Conservation (phyloP, 192 early-diverging fungal genomes). For the Coemansia sp. region DNA sequence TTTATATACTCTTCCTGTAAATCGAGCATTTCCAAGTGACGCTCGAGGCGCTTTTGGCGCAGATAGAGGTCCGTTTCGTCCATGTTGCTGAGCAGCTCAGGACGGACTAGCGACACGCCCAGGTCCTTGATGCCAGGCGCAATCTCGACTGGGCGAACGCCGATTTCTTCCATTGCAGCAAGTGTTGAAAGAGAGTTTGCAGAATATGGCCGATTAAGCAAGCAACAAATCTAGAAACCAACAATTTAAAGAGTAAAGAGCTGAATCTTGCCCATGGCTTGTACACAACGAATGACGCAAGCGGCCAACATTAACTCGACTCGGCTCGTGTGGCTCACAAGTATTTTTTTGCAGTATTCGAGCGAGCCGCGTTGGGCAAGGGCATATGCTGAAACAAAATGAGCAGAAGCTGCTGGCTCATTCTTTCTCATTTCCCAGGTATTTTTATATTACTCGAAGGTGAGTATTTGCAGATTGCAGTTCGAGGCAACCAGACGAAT, state of each 20-base stretch:
- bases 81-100: conserved; percentile 41
- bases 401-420: conserved; percentile 4
- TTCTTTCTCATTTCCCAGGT: conserved; percentile 35
- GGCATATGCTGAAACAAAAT: background rate
- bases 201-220: background rate
- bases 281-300: background rate
- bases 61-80: conserved; percentile 86
- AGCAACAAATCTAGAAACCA: too few relatives aligned
- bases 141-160: conserved; percentile 45
- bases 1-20: conserved; percentile 99
- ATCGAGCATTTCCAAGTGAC: conserved; percentile 92
- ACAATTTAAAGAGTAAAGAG: too few relatives aligned
- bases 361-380: background rate
- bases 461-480: conserved; percentile 10
- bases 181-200: too few relatives aligned
- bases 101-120: conserved; percentile 48
- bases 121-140: conserved; percentile 54
- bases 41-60: conserved; percentile 90
- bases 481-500: background rate
- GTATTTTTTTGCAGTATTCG: background rate
- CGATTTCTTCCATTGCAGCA: conserved; percentile 48
- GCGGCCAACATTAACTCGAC: background rate
- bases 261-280: too few relatives aligned
- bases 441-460: conserved; percentile 39
- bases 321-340: background rate